phyloP scores from a whole-genome alignment of 192 early-diverging fungal genomes.

The Linnemannia elongata region DNA sequence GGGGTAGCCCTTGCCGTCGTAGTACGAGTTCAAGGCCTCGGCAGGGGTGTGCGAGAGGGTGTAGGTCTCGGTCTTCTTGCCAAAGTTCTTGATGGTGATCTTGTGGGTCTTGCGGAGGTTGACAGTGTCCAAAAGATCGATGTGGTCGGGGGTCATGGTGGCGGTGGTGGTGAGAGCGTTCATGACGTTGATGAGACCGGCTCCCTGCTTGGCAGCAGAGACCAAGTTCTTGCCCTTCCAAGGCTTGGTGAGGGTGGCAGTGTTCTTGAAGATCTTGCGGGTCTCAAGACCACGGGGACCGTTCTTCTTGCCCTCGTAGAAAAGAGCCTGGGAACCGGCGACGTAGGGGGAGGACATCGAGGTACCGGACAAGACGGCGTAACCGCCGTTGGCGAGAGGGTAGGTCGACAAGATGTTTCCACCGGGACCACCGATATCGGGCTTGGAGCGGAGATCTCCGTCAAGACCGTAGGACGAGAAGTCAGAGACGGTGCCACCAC shows the following conservation, averaged over 20 bases:
- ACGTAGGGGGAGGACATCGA: constrained; percentile 62
- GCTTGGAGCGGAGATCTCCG: constrained; percentile 72
- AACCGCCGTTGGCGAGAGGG: constrained; percentile 35
- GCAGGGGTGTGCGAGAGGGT: constrained; percentile 38
- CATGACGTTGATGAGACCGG: constrained; percentile 52
- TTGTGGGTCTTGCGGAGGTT: constrained; percentile 40
- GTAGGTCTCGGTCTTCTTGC: constrained; percentile 50
- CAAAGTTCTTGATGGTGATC: constrained; percentile 59
- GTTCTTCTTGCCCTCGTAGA: constrained; percentile 36
- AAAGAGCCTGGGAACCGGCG: constrained; percentile 55
- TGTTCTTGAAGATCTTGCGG: constrained; percentile 45
- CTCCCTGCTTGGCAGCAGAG: constrained; percentile 53
- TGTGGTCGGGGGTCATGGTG: constrained; percentile 34
- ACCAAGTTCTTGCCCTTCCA: constrained; percentile 21
- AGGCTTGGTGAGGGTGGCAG: constrained; percentile 26
- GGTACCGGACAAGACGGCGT: constrained; percentile 53
- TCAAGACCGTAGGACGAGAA: constrained; percentile 78
- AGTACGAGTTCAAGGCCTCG: constrained; percentile 44
- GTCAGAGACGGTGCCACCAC: constrained; percentile 64
- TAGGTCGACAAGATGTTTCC: constrained; percentile 58
- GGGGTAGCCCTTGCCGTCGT: constrained; percentile 20
- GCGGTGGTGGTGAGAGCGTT: constrained; percentile 31
- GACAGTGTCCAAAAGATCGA: constrained; percentile 35
- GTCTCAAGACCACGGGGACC: constrained; percentile 32
- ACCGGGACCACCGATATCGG: constrained; percentile 67